These are phyloP conservation scores for Bromus sterilis DNA, from an alignment of 176 grass and related monocot species.

Conservation along the genomic window DNA sequence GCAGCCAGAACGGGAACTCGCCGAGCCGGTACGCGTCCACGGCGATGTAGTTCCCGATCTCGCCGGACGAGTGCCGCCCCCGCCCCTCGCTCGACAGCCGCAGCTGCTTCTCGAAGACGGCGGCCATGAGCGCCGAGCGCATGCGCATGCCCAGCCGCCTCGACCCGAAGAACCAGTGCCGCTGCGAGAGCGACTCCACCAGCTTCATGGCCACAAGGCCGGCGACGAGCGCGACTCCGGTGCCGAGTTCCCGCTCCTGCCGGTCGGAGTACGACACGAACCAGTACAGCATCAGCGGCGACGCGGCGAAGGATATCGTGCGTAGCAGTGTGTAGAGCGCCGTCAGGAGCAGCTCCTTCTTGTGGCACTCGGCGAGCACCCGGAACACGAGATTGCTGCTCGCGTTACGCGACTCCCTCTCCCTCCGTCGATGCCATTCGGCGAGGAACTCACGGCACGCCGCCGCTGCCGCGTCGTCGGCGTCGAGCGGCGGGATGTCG, in stretches of 20 bases:
- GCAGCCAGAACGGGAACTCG: conserved; percentile 87
- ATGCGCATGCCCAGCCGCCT: conserved; percentile 85
- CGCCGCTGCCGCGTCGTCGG: conserved; percentile 55
- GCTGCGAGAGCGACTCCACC: conserved; percentile 66
- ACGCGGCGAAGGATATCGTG: conserved; percentile 48
- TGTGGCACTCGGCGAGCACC: conserved; percentile 52
- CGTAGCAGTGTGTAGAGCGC: conserved; percentile 63
- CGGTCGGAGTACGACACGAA: conserved; percentile 52
- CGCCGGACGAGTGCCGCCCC: conserved; percentile 52
- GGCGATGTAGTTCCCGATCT: conserved; percentile 77
- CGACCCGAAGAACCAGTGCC: conserved; percentile 84
- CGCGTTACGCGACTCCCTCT: neutral
- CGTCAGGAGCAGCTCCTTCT: conserved; percentile 51
- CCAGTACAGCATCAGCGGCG: conserved; percentile 44
- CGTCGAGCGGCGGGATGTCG: conserved; percentile 57
- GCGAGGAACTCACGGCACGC: conserved; percentile 40
- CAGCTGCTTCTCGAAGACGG: conserved; percentile 74
- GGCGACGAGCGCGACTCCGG: conserved; percentile 24
- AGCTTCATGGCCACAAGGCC: conserved; percentile 50
- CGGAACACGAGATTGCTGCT: conserved; percentile 47
- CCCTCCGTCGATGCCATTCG: conserved; percentile 37
- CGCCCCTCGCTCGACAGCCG: conserved; percentile 46
- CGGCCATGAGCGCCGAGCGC: conserved; percentile 79
- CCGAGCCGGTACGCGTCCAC: conserved; percentile 74
- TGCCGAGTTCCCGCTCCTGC: conserved; percentile 11